Conservation (phyloP, 2,329 filamentous ascomycete species). For the Talaromyces sp. region DNA sequence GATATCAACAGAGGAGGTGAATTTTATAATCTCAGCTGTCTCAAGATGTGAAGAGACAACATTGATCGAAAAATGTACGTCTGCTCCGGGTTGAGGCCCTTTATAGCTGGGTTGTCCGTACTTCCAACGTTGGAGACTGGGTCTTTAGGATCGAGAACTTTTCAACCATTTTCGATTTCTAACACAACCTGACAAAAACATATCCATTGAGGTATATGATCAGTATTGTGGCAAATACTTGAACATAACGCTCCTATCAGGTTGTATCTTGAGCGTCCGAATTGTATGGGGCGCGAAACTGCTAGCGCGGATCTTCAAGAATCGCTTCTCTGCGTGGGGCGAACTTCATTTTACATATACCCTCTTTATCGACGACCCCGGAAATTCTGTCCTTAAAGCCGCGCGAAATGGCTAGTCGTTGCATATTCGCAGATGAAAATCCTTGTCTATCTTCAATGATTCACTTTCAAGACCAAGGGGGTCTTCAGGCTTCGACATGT, state of each 20-base stretch:
- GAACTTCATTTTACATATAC: neutral
- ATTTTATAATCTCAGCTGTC: neutral
- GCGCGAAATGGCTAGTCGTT: neutral
- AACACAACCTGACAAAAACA: neutral
- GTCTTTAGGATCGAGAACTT: neutral
- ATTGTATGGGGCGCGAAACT: slow-evolving; percentile 4
- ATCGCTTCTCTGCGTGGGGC: neutral
- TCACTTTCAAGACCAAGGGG: neutral
- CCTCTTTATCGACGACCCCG: neutral
- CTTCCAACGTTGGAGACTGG: neutral
- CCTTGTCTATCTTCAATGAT: neutral
- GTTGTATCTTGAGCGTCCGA: neutral
- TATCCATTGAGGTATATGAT: neutral
- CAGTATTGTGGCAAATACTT: neutral
- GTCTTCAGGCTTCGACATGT: neutral
- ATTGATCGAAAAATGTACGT: neutral
- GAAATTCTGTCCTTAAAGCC: neutral
- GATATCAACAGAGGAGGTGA: neutral
- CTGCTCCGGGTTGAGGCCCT: neutral
- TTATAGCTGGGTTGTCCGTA: neutral
- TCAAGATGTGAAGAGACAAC: neutral
- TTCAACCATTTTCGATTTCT: neutral
- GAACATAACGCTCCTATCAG: neutral
- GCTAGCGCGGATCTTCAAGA: slow-evolving; percentile 2
- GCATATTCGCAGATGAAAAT: no score